Evolutionary conservation across 2,329 filamentous ascomycete genomes (phyloP).

Genomic region (Simplicillium aogashimaense): DNA sequence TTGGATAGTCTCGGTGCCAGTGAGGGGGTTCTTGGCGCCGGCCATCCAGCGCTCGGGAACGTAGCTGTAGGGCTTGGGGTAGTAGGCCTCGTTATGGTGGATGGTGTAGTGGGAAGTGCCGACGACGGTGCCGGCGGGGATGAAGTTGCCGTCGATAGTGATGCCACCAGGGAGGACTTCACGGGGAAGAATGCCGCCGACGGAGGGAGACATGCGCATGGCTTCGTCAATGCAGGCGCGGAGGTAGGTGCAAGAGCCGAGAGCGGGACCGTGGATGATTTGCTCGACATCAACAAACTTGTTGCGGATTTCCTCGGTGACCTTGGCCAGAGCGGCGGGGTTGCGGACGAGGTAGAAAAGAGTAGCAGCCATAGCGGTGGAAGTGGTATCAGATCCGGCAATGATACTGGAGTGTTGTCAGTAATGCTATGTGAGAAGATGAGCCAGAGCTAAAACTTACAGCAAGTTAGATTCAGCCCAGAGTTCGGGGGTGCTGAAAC

Average conservation of each 20-base stretch:
- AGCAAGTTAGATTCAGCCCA: constrained; percentile 64
- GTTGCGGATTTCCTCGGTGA: constrained; percentile 39
- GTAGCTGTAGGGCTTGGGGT: constrained; percentile 47
- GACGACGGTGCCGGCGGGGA: constrained; percentile 52
- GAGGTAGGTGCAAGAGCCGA: constrained; percentile 46
- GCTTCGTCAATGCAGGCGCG: constrained; percentile 56
- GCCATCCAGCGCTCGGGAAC: constrained; percentile 56
- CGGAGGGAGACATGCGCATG: constrained; percentile 52
- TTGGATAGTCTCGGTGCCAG: constrained; percentile 30
- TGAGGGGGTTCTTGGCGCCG: constrained; percentile 28
- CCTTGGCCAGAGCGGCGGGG: constrained; percentile 34
- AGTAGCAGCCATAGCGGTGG: constrained; percentile 54
- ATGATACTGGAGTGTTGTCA: constrained; percentile 40
- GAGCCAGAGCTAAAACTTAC: constrained; percentile 22
- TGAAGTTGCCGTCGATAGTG: constrained; percentile 38
- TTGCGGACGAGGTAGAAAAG: constrained; percentile 53
- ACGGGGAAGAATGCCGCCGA: constrained; percentile 49
- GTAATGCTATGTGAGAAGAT: constrained; percentile 1
- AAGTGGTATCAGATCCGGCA: constrained; percentile 63
- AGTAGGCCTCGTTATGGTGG: constrained; percentile 57
- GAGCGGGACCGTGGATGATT: constrained; percentile 39
- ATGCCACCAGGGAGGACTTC: constrained; percentile 47
- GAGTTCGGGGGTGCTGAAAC: constrained; percentile 55
- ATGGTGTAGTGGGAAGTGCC: constrained; percentile 59
- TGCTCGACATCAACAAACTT: constrained; percentile 43